Conservation (phyloP, 1,139 yeast species). For the Protomyces pachydermus region DNA sequence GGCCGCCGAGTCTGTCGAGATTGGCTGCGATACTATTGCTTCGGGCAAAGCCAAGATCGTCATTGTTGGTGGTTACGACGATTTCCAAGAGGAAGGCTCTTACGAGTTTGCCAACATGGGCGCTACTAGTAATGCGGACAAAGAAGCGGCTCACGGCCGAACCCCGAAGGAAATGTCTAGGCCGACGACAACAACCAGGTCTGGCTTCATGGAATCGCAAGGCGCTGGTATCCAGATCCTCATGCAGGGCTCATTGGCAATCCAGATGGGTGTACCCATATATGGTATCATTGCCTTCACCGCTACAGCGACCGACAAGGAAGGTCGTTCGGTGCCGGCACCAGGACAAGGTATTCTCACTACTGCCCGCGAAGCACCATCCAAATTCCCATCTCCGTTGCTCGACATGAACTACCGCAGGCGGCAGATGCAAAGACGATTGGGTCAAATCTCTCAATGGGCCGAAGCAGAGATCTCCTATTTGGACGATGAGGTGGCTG, state of each 20-base stretch:
- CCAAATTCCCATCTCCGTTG: slow-evolving; percentile 75
- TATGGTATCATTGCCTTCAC: slow-evolving; percentile 91
- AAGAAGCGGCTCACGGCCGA: slow-evolving; percentile 91
- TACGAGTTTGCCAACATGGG: slow-evolving; percentile 98
- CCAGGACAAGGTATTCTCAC: slow-evolving; percentile 99
- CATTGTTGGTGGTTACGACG: slow-evolving; percentile 98
- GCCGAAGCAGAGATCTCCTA: slow-evolving; percentile 71
- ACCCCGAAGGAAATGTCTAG: slow-evolving; percentile 98
- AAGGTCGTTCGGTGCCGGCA: slow-evolving; percentile 98
- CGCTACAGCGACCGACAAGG: slow-evolving; percentile 96
- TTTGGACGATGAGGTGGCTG: slow-evolving; percentile 65
- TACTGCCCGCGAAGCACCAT: slow-evolving; percentile 86
- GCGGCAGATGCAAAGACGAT: slow-evolving; percentile 80
- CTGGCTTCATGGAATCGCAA: slow-evolving; percentile 99
- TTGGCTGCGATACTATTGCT: slow-evolving; percentile 88
- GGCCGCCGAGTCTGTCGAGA: slow-evolving; percentile 93
- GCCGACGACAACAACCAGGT: slow-evolving; percentile 92
- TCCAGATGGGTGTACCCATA: slow-evolving; percentile 98
- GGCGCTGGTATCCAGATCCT: slow-evolving; percentile 98
- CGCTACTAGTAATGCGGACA: slow-evolving; percentile 85
- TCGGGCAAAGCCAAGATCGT: slow-evolving; percentile 93
- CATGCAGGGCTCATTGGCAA: slow-evolving; percentile 90
- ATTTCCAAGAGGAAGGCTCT: slow-evolving; percentile 98
- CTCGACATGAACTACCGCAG: slow-evolving; percentile 89
- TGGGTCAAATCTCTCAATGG: slow-evolving; percentile 75